A percentile compares a stretch with the other conserved stretches of the same genome.
phyloP scores from a whole-genome alignment of 495 filamentous ascomycete species.

The Trichocladium uniseriatum region DNA sequence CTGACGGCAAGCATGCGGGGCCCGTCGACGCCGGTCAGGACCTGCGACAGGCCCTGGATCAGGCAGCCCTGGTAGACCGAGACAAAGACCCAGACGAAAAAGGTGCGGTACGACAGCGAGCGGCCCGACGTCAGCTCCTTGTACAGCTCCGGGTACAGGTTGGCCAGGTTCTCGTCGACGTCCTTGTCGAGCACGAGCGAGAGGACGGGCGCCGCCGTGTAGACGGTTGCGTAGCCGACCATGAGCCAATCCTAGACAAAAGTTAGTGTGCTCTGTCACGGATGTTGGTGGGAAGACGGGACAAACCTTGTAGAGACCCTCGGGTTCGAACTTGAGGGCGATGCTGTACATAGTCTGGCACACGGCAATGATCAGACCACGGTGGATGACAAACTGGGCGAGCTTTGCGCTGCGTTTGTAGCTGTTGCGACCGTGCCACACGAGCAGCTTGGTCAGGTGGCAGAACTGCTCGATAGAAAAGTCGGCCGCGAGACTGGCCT shows the following conservation, averaged over 20 bases:
- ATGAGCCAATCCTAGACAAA: constrained; percentile 96
- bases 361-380: constrained; percentile 86
- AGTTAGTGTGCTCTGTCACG: too few relatives aligned
- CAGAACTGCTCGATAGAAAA: constrained; percentile 93
- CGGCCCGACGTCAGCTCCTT: constrained; percentile 83
- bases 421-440: constrained; percentile 95
- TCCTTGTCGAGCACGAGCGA: constrained; percentile 94
- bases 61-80: constrained; percentile 90
- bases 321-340: constrained; percentile 80
- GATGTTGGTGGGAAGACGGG: too few relatives aligned
- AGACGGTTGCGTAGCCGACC: constrained; percentile 93
- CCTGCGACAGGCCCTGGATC: constrained; percentile 85
- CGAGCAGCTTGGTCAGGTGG: constrained; percentile 90
- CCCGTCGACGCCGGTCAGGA: constrained; percentile 66
- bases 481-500: constrained; percentile 90
- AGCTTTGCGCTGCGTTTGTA: constrained; percentile 96
- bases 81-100: constrained; percentile 94
- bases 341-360: constrained; percentile 98
- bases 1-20: constrained; percentile 77
- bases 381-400: constrained; percentile 96
- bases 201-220: constrained; percentile 91
- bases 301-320: constrained; percentile 72
- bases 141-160: constrained; percentile 95
- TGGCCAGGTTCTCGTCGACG: constrained; percentile 85
- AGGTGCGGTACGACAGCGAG: constrained; percentile 81